Percentiles rank a stretch among this genome's conserved stretches.
phyloP scores from a whole-genome alignment of 768 basidiomycete genomes.

The Lactifluus pinguis region DNA sequence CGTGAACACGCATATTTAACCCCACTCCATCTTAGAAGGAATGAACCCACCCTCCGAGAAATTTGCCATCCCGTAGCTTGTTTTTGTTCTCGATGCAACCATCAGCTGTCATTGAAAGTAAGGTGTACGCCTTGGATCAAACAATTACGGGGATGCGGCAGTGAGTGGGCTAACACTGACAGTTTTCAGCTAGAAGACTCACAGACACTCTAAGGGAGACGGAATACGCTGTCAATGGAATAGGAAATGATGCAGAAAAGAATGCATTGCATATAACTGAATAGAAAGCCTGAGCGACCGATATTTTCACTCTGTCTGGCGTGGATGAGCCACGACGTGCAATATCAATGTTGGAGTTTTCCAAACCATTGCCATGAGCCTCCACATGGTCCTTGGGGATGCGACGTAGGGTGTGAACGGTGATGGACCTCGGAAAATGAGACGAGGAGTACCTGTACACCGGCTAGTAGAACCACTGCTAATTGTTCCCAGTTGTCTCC shows the following conservation, averaged over 20 bases:
- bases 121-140: conserved; percentile 6
- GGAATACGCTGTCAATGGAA: conserved; percentile 1
- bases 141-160: background rate
- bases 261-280: conserved; percentile 14
- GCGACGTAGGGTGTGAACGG: background rate
- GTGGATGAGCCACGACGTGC: background rate
- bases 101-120: conserved; percentile 16
- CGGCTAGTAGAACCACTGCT: conserved; percentile 10
- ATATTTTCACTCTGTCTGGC: conserved; percentile 13
- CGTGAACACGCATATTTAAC: background rate
- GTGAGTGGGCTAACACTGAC: background rate
- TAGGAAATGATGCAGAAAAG: conserved; percentile 2
- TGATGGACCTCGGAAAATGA: background rate
- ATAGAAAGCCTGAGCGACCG: conserved; percentile 17
- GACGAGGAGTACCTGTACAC: conserved; percentile 13
- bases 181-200: background rate
- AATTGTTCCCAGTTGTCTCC: conserved; percentile 14
- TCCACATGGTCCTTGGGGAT: conserved; percentile 14
- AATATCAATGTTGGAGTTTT: background rate
- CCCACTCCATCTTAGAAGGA: background rate
- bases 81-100: conserved; percentile 13
- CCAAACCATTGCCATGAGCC: conserved; percentile 8
- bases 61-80: conserved; percentile 11
- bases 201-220: conserved; percentile 14
- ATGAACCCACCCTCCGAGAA: conserved; percentile 14